A percentile compares a stretch with the other conserved stretches of the same genome.
phyloP scores from a whole-genome alignment of 2,329 filamentous ascomycete species.

The Pleurostoma richardsiae region DNA sequence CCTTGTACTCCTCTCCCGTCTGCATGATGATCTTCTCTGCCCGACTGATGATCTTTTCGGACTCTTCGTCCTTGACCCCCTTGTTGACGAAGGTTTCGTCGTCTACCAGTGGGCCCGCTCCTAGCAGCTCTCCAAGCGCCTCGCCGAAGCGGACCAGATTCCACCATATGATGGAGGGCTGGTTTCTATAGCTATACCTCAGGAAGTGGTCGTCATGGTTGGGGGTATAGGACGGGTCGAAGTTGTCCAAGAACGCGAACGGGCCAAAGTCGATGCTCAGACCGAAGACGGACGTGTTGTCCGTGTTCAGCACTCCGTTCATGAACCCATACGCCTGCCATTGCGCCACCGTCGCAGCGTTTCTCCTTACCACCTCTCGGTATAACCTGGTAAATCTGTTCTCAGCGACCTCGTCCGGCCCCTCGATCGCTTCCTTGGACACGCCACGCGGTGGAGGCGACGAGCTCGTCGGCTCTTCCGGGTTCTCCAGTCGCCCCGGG shows the following conservation, averaged over 20 bases:
- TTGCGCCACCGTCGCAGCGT: slow-evolving; percentile 80
- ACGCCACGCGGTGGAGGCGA: slow-evolving; percentile 46
- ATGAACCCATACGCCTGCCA: slow-evolving; percentile 99
- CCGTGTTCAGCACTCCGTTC: slow-evolving; percentile 96
- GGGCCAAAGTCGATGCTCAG: slow-evolving; percentile 92
- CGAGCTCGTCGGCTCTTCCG: slow-evolving; percentile 40
- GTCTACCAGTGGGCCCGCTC: slow-evolving; percentile 69
- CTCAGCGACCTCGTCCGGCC: slow-evolving; percentile 62
- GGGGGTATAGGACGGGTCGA: slow-evolving; percentile 89
- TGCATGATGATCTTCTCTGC: slow-evolving; percentile 81
- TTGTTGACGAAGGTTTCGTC: slow-evolving; percentile 64
- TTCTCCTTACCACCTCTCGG: slow-evolving; percentile 78
- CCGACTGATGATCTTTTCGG: slow-evolving; percentile 65
- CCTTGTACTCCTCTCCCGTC: slow-evolving; percentile 81
- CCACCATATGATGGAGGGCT: slow-evolving; percentile 98
- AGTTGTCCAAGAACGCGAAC: slow-evolving; percentile 96
- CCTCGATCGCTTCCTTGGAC: slow-evolving; percentile 56
- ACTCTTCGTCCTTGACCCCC: slow-evolving; percentile 65
- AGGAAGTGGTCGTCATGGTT: slow-evolving; percentile 91
- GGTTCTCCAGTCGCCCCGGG: slow-evolving; percentile 54
- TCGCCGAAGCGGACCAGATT: slow-evolving; percentile 91
- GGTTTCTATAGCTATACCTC: slow-evolving; percentile 88
- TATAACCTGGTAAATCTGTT: slow-evolving; percentile 87
- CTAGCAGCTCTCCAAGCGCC: slow-evolving; percentile 81
- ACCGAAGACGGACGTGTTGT: slow-evolving; percentile 90